Percentiles rank a stretch among this genome's conserved stretches.
phyloP scores from a whole-genome alignment of 1,139 yeast genomes.

The Yamadazyma spencermartinsiae region DNA sequence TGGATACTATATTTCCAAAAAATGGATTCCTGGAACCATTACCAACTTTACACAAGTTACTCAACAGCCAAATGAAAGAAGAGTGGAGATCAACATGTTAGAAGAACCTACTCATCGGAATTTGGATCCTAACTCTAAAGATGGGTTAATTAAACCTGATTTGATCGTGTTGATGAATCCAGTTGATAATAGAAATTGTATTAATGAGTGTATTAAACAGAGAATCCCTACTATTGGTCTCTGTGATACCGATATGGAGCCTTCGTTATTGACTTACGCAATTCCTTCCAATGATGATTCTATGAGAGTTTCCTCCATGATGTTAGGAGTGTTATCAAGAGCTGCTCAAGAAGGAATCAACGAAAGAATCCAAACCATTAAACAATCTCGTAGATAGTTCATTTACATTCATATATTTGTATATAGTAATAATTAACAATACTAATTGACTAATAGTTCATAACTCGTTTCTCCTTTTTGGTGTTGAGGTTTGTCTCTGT shows the following conservation, averaged over 20 bases:
- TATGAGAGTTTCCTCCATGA: conserved; percentile 73
- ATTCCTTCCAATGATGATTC: conserved; percentile 97
- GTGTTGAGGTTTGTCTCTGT: neutral
- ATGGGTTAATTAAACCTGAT: conserved; percentile 74
- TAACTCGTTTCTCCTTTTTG: neutral
- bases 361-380: conserved; percentile 49
- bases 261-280: conserved; percentile 85
- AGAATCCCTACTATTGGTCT: conserved; percentile 93
- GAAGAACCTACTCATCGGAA: conserved; percentile 55
- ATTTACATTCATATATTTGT: neutral
- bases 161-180: conserved; percentile 86
- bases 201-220: conserved; percentile 77
- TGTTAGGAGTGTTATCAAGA: conserved; percentile 78
- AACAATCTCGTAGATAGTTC: conserved; percentile 4
- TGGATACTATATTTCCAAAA: conserved; percentile 78
- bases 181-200: conserved; percentile 77
- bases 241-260: conserved; percentile 92
- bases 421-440: neutral
- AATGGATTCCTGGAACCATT: conserved; percentile 95
- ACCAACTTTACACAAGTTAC: conserved; percentile 83
- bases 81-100: conserved; percentile 40
- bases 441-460: neutral
- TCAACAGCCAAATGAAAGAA: conserved; percentile 62
- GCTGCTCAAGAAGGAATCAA: conserved; percentile 81
- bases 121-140: conserved; percentile 45